phyloP scores from a whole-genome alignment of 139 green algal species.

The Chlorella sp. region DNA sequence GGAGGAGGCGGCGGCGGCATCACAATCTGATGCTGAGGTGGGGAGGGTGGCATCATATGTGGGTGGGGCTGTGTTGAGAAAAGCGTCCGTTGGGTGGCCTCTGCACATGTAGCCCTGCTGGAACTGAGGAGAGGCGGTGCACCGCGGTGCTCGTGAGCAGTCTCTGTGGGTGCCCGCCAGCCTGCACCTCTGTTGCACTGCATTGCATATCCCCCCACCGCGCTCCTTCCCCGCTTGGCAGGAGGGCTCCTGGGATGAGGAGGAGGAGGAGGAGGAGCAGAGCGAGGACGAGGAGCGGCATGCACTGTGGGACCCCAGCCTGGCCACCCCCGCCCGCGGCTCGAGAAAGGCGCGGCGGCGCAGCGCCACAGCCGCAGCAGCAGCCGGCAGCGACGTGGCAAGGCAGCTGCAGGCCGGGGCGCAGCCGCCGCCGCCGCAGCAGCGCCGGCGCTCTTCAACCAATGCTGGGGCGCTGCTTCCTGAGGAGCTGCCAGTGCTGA shows the following conservation, averaged over 20 bases:
- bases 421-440: not conserved
- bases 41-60: too few species aligned
- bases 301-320: slow-evolving; percentile 54
- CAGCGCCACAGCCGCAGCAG: not conserved
- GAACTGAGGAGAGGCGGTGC: not conserved
- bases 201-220: not conserved
- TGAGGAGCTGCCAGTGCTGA: slow-evolving; percentile 55
- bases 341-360: not conserved
- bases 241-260: slow-evolving; percentile 32
- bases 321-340: slow-evolving; percentile 50
- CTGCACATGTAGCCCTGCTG: not conserved
- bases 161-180: not conserved
- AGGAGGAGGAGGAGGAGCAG: slow-evolving; percentile 31
- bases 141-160: not conserved
- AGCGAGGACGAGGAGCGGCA: slow-evolving; percentile 50
- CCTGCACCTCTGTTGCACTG: too few species aligned
- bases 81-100: too few species aligned
- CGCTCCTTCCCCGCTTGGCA: slow-evolving; percentile 17
- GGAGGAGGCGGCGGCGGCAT: not conserved
- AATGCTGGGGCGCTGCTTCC: not conserved
- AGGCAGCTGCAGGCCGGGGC: not conserved
- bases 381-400: not conserved
- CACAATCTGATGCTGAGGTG: not conserved
- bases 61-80: not conserved
- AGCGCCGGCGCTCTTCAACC: not conserved